Base-by-base conservation (phyloP, 805 yeast species). In the Dipodascus albidus region DNA sequence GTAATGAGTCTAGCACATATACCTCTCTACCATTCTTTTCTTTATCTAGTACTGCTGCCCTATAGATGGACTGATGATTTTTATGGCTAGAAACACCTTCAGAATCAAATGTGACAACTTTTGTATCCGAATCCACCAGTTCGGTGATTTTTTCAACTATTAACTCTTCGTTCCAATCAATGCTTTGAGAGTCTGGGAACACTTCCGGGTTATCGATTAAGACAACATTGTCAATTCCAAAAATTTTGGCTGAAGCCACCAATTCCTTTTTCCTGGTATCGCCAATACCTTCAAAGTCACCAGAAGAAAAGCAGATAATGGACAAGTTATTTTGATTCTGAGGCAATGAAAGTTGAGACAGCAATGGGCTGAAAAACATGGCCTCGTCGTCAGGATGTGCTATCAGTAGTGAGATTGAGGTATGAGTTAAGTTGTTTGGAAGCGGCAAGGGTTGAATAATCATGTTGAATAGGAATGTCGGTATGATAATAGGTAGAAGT, bases 311-410 rank as follows among this genome's bases (percentile, higher is more conserved):
- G 58, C 95, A 87, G 6, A 88, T 62, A 11, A 90, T 62, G 41
- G 77, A 74, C 15, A 89, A 69, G 4, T 63, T 58, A 61, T 83
- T 84, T 52, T 72, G 64, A 59, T 78, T 71, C 50, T 73, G 67
- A 0, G 75, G 68, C 55, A 76, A 75, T 8, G 74, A 58, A n/a
- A 75, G 57, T 57, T 79, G 83, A 4, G 78, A 66, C 31, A 89
- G 58, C 0, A 90, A 73, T 0, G 99, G 99, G 1, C 88, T 80
- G 62, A 93, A 93, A 68, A 93, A 93, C 99, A 93, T 93, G 51
- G 88, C 90, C 68, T 93, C 99, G 67, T 93, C 99, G 67, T 93
- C 99, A 0, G 99, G 99, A 67, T 93, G 99, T 0, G 96, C 96
- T 44, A 89, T 82, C 11, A 91, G 70, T 49, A 83, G 70, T 24